Base-by-base conservation (phyloP, 805 yeast genomes). In the Ogataea angusta region DNA sequence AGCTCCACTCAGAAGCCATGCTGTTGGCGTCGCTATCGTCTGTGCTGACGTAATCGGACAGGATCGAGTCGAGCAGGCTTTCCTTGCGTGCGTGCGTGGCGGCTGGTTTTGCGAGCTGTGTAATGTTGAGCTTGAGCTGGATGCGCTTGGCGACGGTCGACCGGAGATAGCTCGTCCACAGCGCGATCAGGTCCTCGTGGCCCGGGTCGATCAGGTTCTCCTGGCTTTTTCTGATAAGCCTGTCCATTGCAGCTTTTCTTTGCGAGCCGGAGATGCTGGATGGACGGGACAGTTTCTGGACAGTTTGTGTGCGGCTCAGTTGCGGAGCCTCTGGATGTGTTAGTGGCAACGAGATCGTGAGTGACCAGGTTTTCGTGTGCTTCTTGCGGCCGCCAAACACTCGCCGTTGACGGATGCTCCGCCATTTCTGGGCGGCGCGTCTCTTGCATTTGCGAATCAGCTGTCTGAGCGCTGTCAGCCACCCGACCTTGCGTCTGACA, bases 91-190 rank as follows among this genome's bases (percentile, higher is more conserved):
- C 38, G 34, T 40, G 42, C 21, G 34, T 38, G 7, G 38, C 38
- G 6, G 31, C 24, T 4, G 42, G 40, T 12, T 28, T 40, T 6
- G 43, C 32, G 5, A 49, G 32, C 16, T 35, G 44, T 12, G 42
- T 44, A 27, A 60, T 42, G 30, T 59, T 63, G 10, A 60, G 24
- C 19, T 59, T 57, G 47, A 62, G 52, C 27, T 48, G 54, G 23
- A 62, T 52, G 27, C 66, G 52, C 31, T 51, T 54, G 16, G 45
- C 45, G 14, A 62, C 45, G 10, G 49, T 52, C 5, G 41, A 39
- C 36, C 52, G 54, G 29, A 62, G 29, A 38, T 54, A 57, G 25
- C 60, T 61, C 3, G 43, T 36, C 67, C 67, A 62, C 15, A 57
- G 32, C 5, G 43, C 40, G 10, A 53, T 19, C 6, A 59, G 19